Conservation (phyloP, 148 eudicot genomes). For the Silene uniflora region DNA sequence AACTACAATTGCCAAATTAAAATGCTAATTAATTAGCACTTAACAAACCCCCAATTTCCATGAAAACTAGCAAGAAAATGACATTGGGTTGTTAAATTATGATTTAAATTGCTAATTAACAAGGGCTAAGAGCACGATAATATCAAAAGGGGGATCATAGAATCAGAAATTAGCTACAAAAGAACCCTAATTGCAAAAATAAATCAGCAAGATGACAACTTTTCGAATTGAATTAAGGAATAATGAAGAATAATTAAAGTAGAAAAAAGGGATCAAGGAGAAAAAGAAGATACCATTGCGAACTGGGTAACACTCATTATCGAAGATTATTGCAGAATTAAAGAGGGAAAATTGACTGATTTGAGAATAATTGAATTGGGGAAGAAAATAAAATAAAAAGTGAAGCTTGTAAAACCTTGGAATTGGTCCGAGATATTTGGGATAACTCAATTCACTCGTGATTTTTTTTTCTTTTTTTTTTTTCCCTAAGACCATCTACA, state of each 20-base stretch:
- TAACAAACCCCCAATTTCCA: slow-evolving; percentile 4
- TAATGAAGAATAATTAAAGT: not conserved
- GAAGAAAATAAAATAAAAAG: slow-evolving; percentile 15
- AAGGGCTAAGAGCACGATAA: not conserved
- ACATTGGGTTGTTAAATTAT: not conserved
- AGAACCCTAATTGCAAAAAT: not conserved
- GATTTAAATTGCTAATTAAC: not conserved
- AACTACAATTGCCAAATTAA: not conserved
- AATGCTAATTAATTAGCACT: not conserved
- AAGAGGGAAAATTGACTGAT: not conserved
- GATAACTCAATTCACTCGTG: too few relatives aligned
- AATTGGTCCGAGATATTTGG: not conserved
- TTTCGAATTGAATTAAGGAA: not conserved
- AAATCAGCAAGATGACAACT: not conserved
- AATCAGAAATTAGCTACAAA: not conserved
- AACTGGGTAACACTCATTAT: slow-evolving; percentile 56
- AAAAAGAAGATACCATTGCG: slow-evolving; percentile 43
- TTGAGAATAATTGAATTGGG: slow-evolving; percentile 19
- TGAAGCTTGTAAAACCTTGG: slow-evolving; percentile 34
- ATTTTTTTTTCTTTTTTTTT: too few relatives aligned
- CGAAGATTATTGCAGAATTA: slow-evolving; percentile 6
- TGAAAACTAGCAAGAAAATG: not conserved
- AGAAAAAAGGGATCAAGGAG: not conserved
- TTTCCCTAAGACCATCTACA: too few relatives aligned
- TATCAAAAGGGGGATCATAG: not conserved